Evolutionary conservation across 768 basidiomycete species (phyloP).

Genomic region (Lactifluus subvellereus): DNA sequence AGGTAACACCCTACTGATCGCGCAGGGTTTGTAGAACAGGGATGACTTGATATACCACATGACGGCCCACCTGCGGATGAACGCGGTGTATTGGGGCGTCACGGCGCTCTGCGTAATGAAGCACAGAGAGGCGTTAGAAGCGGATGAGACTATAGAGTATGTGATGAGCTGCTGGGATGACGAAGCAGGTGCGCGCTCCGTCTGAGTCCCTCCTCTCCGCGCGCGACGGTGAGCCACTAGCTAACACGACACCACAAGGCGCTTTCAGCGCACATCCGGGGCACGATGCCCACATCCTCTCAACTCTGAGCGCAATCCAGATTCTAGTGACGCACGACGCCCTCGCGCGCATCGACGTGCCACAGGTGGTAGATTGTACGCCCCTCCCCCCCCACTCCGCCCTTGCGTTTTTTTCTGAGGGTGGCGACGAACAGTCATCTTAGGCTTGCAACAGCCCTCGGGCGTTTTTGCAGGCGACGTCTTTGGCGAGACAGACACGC

Average conservation of each 20-base stretch:
- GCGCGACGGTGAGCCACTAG: too few relatives aligned
- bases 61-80: conserved; percentile 89
- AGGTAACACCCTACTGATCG: too few relatives aligned
- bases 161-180: conserved; percentile 40
- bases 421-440: conserved; percentile 51
- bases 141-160: conserved; percentile 80
- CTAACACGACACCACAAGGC: conserved; percentile 42
- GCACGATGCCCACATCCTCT: conserved; percentile 36
- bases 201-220: too few relatives aligned
- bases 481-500: too few relatives aligned
- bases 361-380: too few relatives aligned
- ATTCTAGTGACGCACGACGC: conserved; percentile 84
- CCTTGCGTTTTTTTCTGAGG: neutral
- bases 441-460: conserved; percentile 76
- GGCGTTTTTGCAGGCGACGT: conserved; percentile 53
- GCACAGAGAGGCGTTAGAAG: conserved; percentile 67
- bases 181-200: conserved; percentile 53
- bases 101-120: conserved; percentile 37
- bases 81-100: conserved; percentile 41
- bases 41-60: conserved; percentile 89
- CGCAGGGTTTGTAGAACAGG: conserved; percentile 46
- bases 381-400: neutral
- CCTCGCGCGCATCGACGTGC: conserved; percentile 38
- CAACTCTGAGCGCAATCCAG: conserved; percentile 36
- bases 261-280: conserved; percentile 88